Evolutionary conservation across 495 filamentous ascomycete species (phyloP), one percentile per base, ranked within the genome.

Genomic region (Neurospora sublineolata): DNA sequence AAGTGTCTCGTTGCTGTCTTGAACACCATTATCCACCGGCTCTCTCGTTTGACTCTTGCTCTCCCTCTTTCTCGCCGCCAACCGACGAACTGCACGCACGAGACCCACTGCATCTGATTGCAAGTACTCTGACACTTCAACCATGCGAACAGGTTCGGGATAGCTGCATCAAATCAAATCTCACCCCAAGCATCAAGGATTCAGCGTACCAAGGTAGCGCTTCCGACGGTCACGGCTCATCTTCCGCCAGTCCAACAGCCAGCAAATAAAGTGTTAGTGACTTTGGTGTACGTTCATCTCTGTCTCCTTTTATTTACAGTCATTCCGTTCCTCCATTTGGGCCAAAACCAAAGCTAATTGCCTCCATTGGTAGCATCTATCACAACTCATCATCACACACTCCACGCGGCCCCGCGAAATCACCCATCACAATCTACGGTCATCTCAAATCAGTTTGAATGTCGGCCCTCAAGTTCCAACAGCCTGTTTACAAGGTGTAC

Each of bases 81-180:
- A 68, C 75, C 69, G 76, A 79, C 76, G 74, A 81, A 80, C 79
- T 68, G 72, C 70, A 79, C 73, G 71, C 82, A 79, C 46, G 80
- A 72, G 80, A 81, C 77, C 76, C 77, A 73, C 83, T 78, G 72
- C 71, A 72, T 78, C 73, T 77, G 77, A 78, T 81, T 84, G 80
- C 80, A 80, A 77, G 73, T 70, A 36, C 74, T 77, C 80, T 79
- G 77, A 80, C 75, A 77, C 72, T 73, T 68, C 76, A 76, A 18
- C 76, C 75, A 80, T 81, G 80, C 82, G 81, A 84, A 84, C 83
- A 84, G 82, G 80, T 83, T 83, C 80, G 77, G 83, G 83, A 77
- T 83, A 81, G 77, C 82, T 81, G 83, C 83, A 84, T 83, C 80
- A 79, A 74, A 80, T 77, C 78, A 74, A 78, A 75, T 74, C 70